phyloP scores from a whole-genome alignment of 768 basidiomycete species.

The Asterophora lycoperdoides region DNA sequence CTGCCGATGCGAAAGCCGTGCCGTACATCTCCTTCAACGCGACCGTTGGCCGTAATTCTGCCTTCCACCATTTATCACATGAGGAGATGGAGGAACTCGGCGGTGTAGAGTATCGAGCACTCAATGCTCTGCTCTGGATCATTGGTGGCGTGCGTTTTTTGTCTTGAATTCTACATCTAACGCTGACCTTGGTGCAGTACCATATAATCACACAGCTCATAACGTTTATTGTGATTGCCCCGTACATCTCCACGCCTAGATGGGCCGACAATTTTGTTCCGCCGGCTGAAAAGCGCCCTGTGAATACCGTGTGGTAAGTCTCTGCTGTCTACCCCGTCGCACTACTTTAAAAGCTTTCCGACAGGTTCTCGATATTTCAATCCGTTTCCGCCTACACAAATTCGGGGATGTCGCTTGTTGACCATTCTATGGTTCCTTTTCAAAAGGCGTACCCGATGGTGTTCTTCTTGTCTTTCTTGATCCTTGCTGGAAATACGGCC shows the following conservation, averaged over 20 bases:
- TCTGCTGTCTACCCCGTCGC: background rate
- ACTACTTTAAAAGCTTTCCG: background rate
- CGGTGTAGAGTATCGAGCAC: conserved; percentile 87
- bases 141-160: conserved; percentile 59
- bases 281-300: conserved; percentile 49
- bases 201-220: conserved; percentile 68
- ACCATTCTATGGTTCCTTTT: conserved; percentile 91
- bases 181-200: conserved; percentile 50
- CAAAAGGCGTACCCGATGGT: conserved; percentile 83
- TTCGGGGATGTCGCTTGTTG: conserved; percentile 81
- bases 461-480: conserved; percentile 62
- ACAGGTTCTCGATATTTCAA: conserved; percentile 83
- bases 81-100: conserved; percentile 91
- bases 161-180: background rate
- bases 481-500: conserved; percentile 90
- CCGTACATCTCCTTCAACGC: conserved; percentile 87
- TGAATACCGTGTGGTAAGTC: conserved; percentile 64
- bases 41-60: conserved; percentile 77
- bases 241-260: conserved; percentile 61
- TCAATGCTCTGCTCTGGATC: conserved; percentile 80
- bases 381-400: conserved; percentile 86
- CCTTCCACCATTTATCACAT: conserved; percentile 61
- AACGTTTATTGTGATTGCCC: conserved; percentile 69
- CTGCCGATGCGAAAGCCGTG: conserved; percentile 48
- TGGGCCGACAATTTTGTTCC: conserved; percentile 62